A percentile compares a stretch with the other conserved stretches of the same genome.
These are phyloP conservation scores for Casaregolazyma suthepensis DNA, from an alignment of 1,139 yeast species.

Conservation along the genomic window DNA sequence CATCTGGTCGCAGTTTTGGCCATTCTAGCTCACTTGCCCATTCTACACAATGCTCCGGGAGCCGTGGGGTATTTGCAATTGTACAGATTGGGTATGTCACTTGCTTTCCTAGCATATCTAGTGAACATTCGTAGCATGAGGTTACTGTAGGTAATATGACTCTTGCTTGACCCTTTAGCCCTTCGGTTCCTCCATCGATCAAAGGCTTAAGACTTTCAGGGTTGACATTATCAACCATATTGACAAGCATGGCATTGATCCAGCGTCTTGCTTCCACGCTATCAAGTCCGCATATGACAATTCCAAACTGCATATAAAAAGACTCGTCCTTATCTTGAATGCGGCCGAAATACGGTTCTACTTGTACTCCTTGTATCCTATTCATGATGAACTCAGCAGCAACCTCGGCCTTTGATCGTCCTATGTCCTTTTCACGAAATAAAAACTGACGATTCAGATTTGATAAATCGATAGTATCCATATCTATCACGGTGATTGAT, in stretches of 20 bases:
- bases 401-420: conserved; percentile 70
- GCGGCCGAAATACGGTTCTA: conserved; percentile 55
- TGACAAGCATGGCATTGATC: conserved; percentile 73
- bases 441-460: conserved; percentile 87
- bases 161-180: conserved; percentile 87
- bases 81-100: conserved; percentile 87
- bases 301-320: conserved; percentile 63
- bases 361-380: conserved; percentile 43
- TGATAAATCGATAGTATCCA: conserved; percentile 91
- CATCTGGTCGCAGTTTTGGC: conserved; percentile 47
- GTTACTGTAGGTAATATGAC: conserved; percentile 79
- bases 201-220: conserved; percentile 64
- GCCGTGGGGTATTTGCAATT: conserved; percentile 85
- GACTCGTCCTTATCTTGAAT: conserved; percentile 65
- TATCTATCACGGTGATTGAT: conserved; percentile 77
- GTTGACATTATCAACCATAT: conserved; percentile 49
- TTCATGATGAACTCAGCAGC: conserved; percentile 60
- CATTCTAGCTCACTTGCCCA: conserved; percentile 81
- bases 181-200: conserved; percentile 95
- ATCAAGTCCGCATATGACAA: conserved; percentile 84
- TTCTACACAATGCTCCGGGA: conserved; percentile 92
- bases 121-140: conserved; percentile 90
- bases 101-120: conserved; percentile 66
- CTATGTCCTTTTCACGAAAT: conserved; percentile 68
- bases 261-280: conserved; percentile 87